Conservation (phyloP, 2,329 filamentous ascomycete species). For the Fusarium sarcochroum region DNA sequence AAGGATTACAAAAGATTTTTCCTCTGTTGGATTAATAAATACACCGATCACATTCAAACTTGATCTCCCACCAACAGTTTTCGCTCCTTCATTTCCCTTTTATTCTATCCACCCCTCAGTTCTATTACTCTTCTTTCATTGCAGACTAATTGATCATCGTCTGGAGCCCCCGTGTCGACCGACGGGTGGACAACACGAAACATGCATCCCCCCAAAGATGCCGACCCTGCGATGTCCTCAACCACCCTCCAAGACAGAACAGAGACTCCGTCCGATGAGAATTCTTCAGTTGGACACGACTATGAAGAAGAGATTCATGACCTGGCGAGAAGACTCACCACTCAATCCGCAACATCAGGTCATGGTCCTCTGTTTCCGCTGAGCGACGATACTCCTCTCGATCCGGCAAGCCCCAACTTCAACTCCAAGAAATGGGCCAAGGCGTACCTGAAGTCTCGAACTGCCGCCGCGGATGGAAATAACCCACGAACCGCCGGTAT, state of each 20-base stretch:
- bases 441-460: slow-evolving; percentile 50
- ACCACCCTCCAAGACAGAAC: background rate
- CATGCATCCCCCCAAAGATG: background rate
- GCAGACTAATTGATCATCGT: too few relatives aligned
- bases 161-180: too few relatives aligned
- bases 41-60: background rate
- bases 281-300: background rate
- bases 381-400: slow-evolving; percentile 45
- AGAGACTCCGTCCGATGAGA: background rate
- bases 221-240: slow-evolving; percentile 4
- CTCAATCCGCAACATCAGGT: slow-evolving; percentile 19
- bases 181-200: background rate
- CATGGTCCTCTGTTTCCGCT: slow-evolving; percentile 39
- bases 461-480: slow-evolving; percentile 58
- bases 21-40: background rate
- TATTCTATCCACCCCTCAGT: too few relatives aligned
- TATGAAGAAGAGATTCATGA: slow-evolving; percentile 21
- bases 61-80: too few relatives aligned
- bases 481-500: slow-evolving; percentile 71
- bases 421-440: slow-evolving; percentile 60
- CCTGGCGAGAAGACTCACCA: slow-evolving; percentile 32
- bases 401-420: slow-evolving; percentile 58
- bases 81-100: too few relatives aligned
- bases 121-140: too few relatives aligned
- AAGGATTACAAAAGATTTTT: background rate